Conservation (phyloP, 2,329 filamentous ascomycete species). For the Leptographium lundbergii region DNA sequence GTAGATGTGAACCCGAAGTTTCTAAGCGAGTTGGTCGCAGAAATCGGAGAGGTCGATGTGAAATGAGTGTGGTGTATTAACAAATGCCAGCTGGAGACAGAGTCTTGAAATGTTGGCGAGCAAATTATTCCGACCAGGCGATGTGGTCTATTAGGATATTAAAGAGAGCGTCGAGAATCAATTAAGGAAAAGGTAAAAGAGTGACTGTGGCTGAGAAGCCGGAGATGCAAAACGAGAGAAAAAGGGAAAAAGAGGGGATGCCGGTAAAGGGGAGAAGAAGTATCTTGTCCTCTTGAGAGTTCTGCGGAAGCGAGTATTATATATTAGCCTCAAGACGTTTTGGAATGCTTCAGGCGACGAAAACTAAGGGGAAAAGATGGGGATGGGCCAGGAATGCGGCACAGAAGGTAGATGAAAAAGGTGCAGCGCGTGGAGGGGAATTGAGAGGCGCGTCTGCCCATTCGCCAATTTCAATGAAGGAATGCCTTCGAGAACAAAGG, state of each 20-base stretch:
- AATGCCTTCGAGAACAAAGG: neutral
- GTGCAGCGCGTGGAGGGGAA: neutral
- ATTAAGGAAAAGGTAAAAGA: constrained; percentile 33
- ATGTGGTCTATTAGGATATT: constrained; percentile 39
- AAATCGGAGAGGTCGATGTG: constrained; percentile 3
- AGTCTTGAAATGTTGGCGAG: constrained; percentile 19
- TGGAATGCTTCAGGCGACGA: neutral
- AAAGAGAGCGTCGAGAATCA: constrained; percentile 42
- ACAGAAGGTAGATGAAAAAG: neutral
- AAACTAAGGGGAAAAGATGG: neutral
- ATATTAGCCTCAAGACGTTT: constrained; percentile 10
- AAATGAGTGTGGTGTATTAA: constrained; percentile 15
- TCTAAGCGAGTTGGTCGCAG: constrained; percentile 4
- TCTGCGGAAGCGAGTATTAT: constrained; percentile 21
- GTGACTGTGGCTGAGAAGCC: constrained; percentile 42
- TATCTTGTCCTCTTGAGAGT: constrained; percentile 24
- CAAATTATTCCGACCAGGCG: constrained; percentile 26
- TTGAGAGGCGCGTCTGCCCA: neutral
- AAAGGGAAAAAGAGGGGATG: constrained; percentile 8
- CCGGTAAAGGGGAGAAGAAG: constrained; percentile 14
- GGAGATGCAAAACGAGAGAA: constrained; percentile 21
- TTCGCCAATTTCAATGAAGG: neutral
- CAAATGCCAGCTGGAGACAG: constrained; percentile 8
- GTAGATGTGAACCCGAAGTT: neutral
- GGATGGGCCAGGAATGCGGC: neutral